These are phyloP conservation scores for Rhizopogon vinicolor DNA, from an alignment of 768 basidiomycete genomes.

Conservation along the genomic window DNA sequence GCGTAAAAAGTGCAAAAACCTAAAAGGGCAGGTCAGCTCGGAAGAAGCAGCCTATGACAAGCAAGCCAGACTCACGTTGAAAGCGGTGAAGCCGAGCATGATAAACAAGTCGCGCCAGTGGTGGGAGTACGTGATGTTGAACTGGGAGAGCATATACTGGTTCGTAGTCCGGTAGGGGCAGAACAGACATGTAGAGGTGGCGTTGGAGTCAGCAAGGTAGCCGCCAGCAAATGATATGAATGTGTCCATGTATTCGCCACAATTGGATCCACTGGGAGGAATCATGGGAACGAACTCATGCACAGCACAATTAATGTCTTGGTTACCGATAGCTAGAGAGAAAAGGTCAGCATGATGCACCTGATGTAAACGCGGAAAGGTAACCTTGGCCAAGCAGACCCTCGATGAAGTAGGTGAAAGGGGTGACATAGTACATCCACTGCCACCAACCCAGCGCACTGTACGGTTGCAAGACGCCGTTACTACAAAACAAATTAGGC, in stretches of 20 bases:
- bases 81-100: constrained; percentile 36
- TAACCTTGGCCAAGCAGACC: constrained; percentile 42
- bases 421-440: constrained; percentile 62
- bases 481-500: constrained; percentile 21
- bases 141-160: constrained; percentile 35
- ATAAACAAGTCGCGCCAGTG: constrained; percentile 46
- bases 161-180: constrained; percentile 58
- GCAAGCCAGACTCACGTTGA: constrained; percentile 34
- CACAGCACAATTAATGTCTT: constrained; percentile 48
- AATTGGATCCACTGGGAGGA: constrained; percentile 43
- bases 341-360: not conserved
- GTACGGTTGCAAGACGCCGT: constrained; percentile 67
- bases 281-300: constrained; percentile 57
- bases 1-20: constrained; percentile 23
- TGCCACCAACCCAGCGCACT: constrained; percentile 60
- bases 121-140: constrained; percentile 57
- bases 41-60: too few relatives aligned
- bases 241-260: constrained; percentile 37
- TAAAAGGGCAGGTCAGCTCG: not conserved
- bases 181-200: constrained; percentile 38
- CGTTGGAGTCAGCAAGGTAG: constrained; percentile 38
- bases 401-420: constrained; percentile 55
- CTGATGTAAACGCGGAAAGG: constrained; percentile 3
- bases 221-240: constrained; percentile 42
- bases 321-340: constrained; percentile 44